These are phyloP conservation scores for Zygoascus flipseniorum DNA, from an alignment of 805 yeast genomes.

Conservation along the genomic window DNA sequence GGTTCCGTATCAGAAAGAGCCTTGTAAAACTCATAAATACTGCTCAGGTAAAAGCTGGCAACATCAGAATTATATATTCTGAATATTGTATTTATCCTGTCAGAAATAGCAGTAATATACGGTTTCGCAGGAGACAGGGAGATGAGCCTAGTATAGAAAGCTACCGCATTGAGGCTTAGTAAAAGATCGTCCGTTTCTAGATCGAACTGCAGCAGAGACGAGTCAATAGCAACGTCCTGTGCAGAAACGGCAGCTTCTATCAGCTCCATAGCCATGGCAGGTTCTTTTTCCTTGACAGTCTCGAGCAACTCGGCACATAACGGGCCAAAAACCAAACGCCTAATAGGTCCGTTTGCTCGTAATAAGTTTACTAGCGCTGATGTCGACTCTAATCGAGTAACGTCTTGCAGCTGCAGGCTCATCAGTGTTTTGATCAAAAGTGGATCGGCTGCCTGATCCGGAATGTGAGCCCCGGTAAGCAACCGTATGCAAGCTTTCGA, in stretches of 20 bases:
- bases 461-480: conserved; percentile 23
- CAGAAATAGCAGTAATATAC: conserved; percentile 15
- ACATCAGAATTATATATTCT: conserved; percentile 9
- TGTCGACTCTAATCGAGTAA: background rate
- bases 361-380: background rate
- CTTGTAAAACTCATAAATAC: conserved; percentile 22
- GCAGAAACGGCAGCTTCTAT: conserved; percentile 22
- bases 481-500: conserved; percentile 21
- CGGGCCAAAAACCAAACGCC: conserved; percentile 24
- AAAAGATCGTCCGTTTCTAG: conserved; percentile 25
- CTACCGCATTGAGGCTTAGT: conserved; percentile 23
- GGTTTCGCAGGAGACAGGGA: conserved; percentile 6
- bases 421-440: background rate
- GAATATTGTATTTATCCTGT: conserved; percentile 15
- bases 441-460: conserved; percentile 16
- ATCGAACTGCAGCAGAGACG: conserved; percentile 20
- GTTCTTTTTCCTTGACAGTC: conserved; percentile 22
- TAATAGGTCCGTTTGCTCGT: conserved; percentile 24
- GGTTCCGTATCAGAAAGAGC: conserved; percentile 9
- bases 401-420: background rate
- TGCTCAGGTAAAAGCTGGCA: conserved; percentile 17
- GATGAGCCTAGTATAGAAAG: conserved; percentile 27
- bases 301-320: conserved; percentile 20
- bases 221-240: conserved; percentile 18
- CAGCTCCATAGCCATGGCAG: conserved; percentile 25